Conservation (phyloP, 1,139 yeast species). For the Candida tropicalis region DNA sequence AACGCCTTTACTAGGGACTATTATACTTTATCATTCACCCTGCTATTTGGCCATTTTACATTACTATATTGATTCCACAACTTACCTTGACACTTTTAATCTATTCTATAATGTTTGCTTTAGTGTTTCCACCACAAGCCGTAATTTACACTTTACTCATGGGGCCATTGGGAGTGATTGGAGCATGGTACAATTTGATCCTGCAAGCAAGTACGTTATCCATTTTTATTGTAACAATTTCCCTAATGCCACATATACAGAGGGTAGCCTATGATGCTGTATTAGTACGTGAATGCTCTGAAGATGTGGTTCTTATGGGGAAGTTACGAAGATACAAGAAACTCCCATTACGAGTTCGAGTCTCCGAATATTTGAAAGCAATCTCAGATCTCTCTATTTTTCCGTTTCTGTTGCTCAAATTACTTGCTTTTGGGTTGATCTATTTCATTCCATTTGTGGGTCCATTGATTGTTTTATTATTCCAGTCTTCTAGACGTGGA, state of each 20-base stretch:
- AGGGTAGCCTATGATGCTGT: slow-evolving; percentile 60
- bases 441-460: slow-evolving; percentile 65
- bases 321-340: slow-evolving; percentile 32
- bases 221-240: slow-evolving; percentile 46
- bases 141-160: slow-evolving; percentile 48
- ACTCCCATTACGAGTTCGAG: slow-evolving; percentile 32
- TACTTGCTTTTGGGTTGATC: slow-evolving; percentile 34
- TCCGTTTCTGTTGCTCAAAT: slow-evolving; percentile 31
- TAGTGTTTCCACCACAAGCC: slow-evolving; percentile 53
- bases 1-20: slow-evolving; percentile 35
- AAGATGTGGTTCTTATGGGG: slow-evolving; percentile 48
- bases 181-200: slow-evolving; percentile 55
- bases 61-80: slow-evolving; percentile 54
- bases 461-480: slow-evolving; percentile 52
- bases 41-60: slow-evolving; percentile 53
- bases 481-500: slow-evolving; percentile 65
- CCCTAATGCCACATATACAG: slow-evolving; percentile 62
- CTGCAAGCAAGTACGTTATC: slow-evolving; percentile 57
- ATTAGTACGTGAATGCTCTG: slow-evolving; percentile 50
- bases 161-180: slow-evolving; percentile 56
- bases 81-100: slow-evolving; percentile 45
- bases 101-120: slow-evolving; percentile 39
- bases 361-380: slow-evolving; percentile 24
- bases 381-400: slow-evolving; percentile 27
- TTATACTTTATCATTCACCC: slow-evolving; percentile 47